Evolutionary conservation across 2,329 filamentous ascomycete species (phyloP).

Genomic region (Talaromyces sp.): DNA sequence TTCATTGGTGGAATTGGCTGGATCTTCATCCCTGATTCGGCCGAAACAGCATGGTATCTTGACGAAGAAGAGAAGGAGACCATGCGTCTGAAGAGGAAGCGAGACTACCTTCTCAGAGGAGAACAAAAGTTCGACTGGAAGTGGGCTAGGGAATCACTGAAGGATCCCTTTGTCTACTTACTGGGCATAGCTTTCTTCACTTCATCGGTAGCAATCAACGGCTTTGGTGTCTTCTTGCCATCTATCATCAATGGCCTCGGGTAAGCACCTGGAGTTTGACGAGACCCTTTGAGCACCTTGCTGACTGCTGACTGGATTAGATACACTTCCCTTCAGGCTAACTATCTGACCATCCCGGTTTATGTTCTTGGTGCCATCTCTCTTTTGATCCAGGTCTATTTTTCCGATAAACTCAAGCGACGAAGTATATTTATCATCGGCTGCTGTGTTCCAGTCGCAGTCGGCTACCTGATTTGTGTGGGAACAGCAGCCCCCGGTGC

Average conservation of each 20-base stretch:
- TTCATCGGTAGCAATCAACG: constrained; percentile 5
- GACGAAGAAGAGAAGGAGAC: constrained; percentile 1
- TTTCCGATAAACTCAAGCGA: not conserved
- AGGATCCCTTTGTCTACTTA: constrained; percentile 5
- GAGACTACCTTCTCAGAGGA: not conserved
- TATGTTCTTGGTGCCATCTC: constrained; percentile 5
- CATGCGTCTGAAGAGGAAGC: constrained; percentile 1
- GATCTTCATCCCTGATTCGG: not conserved
- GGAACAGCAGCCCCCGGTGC: not conserved
- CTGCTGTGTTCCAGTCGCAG: not conserved
- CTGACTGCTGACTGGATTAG: not conserved
- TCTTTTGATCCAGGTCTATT: not conserved
- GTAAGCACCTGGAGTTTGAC: not conserved
- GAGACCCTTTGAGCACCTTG: not conserved
- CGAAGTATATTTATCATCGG: constrained; percentile 1
- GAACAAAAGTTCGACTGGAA: constrained; percentile 2
- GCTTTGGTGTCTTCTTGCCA: constrained; percentile 7
- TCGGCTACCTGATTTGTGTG: constrained; percentile 4
- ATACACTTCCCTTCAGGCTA: constrained; percentile 1
- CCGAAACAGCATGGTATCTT: constrained; percentile 4
- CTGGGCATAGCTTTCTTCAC: constrained; percentile 5
- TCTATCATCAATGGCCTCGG: constrained; percentile 6
- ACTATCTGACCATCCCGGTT: constrained; percentile 6
- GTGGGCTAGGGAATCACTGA: constrained; percentile 3
- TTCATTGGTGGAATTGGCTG: constrained; percentile 1